These are phyloP conservation scores for Arabidopsis hybrid DNA, from an alignment of 441 rosid species.

Conservation along the genomic window DNA sequence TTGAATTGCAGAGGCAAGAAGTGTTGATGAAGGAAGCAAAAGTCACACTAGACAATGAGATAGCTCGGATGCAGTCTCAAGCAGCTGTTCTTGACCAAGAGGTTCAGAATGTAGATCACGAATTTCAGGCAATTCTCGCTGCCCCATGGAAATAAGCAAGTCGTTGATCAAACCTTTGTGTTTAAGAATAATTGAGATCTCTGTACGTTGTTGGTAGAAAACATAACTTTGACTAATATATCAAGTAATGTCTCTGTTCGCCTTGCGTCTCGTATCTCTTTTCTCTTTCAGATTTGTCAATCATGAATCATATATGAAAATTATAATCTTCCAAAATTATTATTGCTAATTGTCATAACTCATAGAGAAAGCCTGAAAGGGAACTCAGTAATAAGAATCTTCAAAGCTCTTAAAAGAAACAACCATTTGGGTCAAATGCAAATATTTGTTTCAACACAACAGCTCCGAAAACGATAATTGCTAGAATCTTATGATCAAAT, in stretches of 20 bases:
- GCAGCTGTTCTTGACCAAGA: constrained; percentile 36
- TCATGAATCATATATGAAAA: not conserved
- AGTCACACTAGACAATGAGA: constrained; percentile 44
- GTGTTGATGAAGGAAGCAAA: constrained; percentile 42
- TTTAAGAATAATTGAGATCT: not conserved
- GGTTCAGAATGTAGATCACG: constrained; percentile 35
- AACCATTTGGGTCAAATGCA: constrained; percentile 15
- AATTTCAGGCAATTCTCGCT: constrained; percentile 48
- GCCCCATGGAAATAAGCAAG: constrained; percentile 56
- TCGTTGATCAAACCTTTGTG: not conserved
- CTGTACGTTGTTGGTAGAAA: not conserved
- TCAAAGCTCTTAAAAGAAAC: not conserved
- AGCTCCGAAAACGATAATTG: not conserved
- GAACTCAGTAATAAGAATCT: not conserved
- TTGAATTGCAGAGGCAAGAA: constrained; percentile 51
- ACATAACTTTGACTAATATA: not conserved
- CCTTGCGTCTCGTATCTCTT: not conserved
- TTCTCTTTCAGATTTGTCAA: not conserved
- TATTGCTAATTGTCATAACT: not conserved
- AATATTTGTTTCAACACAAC: not conserved
- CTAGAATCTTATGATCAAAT: not conserved
- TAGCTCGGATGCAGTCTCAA: constrained; percentile 44
- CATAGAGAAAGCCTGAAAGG: not conserved
- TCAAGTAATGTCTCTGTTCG: not conserved
- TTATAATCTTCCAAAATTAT: not conserved